Evolutionary conservation across 306 rosid species (phyloP).

Genomic region (Notholithocarpus densiflorus): DNA sequence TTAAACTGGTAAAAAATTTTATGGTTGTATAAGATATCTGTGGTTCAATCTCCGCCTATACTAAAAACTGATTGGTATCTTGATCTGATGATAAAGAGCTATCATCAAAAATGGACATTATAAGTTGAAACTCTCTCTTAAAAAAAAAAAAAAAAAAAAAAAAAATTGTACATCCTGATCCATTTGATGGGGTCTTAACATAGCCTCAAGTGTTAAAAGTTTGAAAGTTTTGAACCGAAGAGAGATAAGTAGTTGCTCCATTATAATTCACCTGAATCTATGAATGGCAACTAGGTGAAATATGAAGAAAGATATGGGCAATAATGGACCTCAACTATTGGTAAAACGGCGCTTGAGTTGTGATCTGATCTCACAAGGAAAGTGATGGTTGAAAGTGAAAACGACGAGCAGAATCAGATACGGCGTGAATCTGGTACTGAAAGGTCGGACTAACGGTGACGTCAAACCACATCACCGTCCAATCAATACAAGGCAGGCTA

Average conservation of each 20-base stretch:
- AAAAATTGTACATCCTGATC: no score
- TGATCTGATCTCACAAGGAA: neutral
- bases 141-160: no score
- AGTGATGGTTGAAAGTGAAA: conserved; percentile 14
- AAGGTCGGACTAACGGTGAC: conserved; percentile 10
- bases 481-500: neutral
- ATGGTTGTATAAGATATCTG: no score
- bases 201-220: neutral
- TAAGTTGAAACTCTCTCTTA: no score
- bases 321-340: neutral
- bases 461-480: conserved; percentile 6
- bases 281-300: neutral
- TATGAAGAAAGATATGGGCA: neutral
- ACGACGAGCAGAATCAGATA: conserved; percentile 34
- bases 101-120: no score
- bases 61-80: no score
- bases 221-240: neutral
- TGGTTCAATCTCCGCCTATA: rapidly evolving
- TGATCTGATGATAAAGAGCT: no score
- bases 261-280: no score
- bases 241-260: neutral
- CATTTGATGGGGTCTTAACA: no score
- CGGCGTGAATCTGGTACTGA: conserved; percentile 38
- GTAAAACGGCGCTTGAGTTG: conserved; percentile 42
- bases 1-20: rapidly evolving